phyloP scores from a whole-genome alignment of 495 filamentous ascomycete species.

The Neurospora sp. region DNA sequence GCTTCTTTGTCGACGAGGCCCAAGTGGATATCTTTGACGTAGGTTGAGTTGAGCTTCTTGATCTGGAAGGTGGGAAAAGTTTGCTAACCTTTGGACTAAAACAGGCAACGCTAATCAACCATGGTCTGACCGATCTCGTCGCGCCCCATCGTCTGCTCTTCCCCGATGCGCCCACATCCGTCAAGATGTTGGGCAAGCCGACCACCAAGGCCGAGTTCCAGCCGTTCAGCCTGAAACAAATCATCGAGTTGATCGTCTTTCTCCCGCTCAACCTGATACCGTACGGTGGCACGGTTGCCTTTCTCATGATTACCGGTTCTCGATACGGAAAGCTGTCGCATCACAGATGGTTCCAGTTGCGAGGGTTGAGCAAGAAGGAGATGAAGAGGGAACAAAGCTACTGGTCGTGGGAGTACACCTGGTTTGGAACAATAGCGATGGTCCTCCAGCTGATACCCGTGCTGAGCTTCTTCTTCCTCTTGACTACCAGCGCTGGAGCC shows the following conservation, averaged over 20 bases:
- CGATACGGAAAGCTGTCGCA: conserved; percentile 50
- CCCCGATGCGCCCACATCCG: conserved; percentile 44
- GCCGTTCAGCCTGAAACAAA: conserved; percentile 64
- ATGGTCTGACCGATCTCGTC: conserved; percentile 48
- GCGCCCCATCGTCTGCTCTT: conserved; percentile 62
- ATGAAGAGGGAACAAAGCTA: conserved; percentile 51
- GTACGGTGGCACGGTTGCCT: conserved; percentile 68
- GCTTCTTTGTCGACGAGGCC: conserved; percentile 71
- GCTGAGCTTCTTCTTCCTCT: conserved; percentile 75
- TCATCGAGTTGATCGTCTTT: conserved; percentile 64
- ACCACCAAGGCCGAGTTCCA: conserved; percentile 56
- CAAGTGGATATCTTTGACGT: conserved; percentile 92
- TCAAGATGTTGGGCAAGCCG: conserved; percentile 68
- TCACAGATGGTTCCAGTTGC: conserved; percentile 71
- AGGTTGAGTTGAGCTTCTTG: conserved; percentile 31
- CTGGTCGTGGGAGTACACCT: conserved; percentile 59
- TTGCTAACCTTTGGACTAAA: not conserved
- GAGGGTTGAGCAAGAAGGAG: conserved; percentile 55
- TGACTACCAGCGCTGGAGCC: conserved; percentile 68
- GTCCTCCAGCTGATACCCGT: conserved; percentile 67
- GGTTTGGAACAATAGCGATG: conserved; percentile 48
- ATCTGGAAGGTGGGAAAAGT: not conserved
- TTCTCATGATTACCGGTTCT: conserved; percentile 58
- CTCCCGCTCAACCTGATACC: conserved; percentile 88
- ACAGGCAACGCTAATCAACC: conserved; percentile 41